Evolutionary conservation across 768 basidiomycete genomes (phyloP), one percentile per base, ranked within the genome.

Genomic region (Rhodotorula sphaerocarpa): DNA sequence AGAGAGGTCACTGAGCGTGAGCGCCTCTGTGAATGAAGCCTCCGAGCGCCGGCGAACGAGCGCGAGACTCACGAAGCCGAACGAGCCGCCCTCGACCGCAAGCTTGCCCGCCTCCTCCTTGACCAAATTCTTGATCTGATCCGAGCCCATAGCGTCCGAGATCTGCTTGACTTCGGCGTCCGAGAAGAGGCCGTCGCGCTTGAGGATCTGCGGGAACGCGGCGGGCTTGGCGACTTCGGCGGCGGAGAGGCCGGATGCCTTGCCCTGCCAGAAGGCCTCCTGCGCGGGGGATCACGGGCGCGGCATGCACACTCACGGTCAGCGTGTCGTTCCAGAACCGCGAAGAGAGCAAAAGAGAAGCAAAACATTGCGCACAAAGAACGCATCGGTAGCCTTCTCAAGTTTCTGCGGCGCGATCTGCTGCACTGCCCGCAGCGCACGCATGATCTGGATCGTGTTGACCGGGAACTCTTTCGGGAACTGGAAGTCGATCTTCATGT

Each of bases 401-500:
- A 68, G 50, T 47, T 36, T 30, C 5, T 43, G 45, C 20, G 55
- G 59, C 16, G 43, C 25, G 18, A 41, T n/a, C 20, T 58, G 18
- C 56, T 64, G 52, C 18, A 68, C 21, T 7, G 62, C 53, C 4
- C 67, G 42, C 5, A 63, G 43, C 25, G 50, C 44, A 30, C 67
- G 51, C 59, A 61, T 61, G 34, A n/a, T 9, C 27, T 65, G 50
- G 39, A 68, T 57, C 12, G 67, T 61, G 52, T 48, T 60, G 55
- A 64, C 21, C 28, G 67, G 67, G 54, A 68, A 68, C 27, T 11
- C 9, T 7, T 20, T 28, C 23, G 67, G 67, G 55, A 61, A 57
- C 25, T 11, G 47, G 55, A 63, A 67, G 2, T 45, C 54, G 7
- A 63, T 21, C 28, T 41, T 6, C 18, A 23, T 47, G 57, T 50